These are phyloP conservation scores for Hypocreales sp. DNA, from an alignment of 2,329 filamentous ascomycete species.

Conservation along the genomic window DNA sequence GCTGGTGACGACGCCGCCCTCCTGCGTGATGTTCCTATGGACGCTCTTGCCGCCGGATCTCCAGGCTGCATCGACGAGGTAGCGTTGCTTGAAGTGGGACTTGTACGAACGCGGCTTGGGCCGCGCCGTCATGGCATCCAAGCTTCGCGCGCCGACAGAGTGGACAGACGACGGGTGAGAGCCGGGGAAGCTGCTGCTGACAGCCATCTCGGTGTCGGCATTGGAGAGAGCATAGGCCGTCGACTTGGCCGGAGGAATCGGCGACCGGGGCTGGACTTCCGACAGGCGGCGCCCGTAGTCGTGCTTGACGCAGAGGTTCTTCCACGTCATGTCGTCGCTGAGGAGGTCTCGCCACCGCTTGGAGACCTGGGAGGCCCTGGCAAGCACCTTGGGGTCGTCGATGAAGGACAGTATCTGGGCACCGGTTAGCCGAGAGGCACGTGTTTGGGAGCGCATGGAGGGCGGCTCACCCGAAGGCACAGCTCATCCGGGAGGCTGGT, in stretches of 20 bases:
- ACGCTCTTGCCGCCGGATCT: conserved; percentile 76
- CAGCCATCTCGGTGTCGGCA: conserved; percentile 19
- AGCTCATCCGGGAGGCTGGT: conserved; percentile 83
- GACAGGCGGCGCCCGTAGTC: conserved; percentile 57
- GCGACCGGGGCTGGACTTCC: conserved; percentile 25
- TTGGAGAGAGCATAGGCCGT: conserved; percentile 15
- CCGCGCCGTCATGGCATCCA: conserved; percentile 35
- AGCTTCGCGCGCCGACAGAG: conserved; percentile 30
- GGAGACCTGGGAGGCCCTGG: conserved; percentile 90
- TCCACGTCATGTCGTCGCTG: conserved; percentile 96
- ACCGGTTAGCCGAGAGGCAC: not conserved
- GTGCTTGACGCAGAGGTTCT: conserved; percentile 90
- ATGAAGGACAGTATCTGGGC: conserved; percentile 82
- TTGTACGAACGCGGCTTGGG: conserved; percentile 72
- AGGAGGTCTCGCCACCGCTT: conserved; percentile 84
- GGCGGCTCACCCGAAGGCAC: conserved; percentile 61
- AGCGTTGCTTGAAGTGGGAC: conserved; percentile 94
- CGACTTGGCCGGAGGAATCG: conserved; percentile 13
- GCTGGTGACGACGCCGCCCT: conserved; percentile 93
- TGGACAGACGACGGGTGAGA: conserved; percentile 21
- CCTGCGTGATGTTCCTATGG: conserved; percentile 79
- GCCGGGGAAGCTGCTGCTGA: conserved; percentile 28
- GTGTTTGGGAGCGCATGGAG: no score
- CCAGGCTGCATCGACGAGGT: conserved; percentile 96
- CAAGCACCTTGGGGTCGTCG: conserved; percentile 88